Conservation (phyloP, 371 early-diverging fungal species). For the Capniomyces stellatus region DNA sequence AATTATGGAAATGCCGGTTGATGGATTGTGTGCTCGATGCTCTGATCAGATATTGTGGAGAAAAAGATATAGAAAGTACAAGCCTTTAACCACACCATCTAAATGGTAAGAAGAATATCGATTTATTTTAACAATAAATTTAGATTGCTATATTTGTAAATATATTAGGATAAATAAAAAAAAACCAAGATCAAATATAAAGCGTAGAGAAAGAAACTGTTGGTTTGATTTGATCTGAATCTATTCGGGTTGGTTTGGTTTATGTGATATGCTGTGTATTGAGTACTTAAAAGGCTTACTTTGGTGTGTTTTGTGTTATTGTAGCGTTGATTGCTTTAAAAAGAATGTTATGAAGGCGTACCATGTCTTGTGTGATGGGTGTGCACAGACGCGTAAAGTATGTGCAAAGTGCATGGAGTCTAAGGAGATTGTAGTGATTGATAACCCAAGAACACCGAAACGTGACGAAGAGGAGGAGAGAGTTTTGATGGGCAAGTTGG, state of each 20-base stretch:
- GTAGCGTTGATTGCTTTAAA: conserved; percentile 32
- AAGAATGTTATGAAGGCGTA: conserved; percentile 85
- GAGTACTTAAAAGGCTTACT: too few species aligned
- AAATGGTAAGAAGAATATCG: conserved; percentile 37
- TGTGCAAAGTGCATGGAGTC: conserved; percentile 84
- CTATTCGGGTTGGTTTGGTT: too few species aligned
- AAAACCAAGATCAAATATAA: too few species aligned
- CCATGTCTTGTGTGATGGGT: conserved; percentile 80
- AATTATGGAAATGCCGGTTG: conserved; percentile 63
- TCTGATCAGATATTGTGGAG: conserved; percentile 77
- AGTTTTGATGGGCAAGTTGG: conserved; percentile 47
- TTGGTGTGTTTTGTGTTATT: too few species aligned
- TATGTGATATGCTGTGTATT: too few species aligned
- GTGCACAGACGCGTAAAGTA: conserved; percentile 56
- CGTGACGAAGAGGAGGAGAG: conserved; percentile 37
- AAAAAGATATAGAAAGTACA: conserved; percentile 91
- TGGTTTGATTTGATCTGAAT: too few species aligned
- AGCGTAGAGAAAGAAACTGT: too few species aligned
- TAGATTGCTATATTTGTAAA: too few species aligned
- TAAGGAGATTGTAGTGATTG: conserved; percentile 38
- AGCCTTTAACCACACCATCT: conserved; percentile 77
- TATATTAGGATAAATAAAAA: too few species aligned
- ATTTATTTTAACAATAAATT: conserved; percentile 14
- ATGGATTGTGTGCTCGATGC: conserved; percentile 78
- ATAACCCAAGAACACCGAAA: conserved; percentile 25